Evolutionary conservation across 163 green algal genomes (phyloP).

Genomic region (Scenedesmus sp.): DNA sequence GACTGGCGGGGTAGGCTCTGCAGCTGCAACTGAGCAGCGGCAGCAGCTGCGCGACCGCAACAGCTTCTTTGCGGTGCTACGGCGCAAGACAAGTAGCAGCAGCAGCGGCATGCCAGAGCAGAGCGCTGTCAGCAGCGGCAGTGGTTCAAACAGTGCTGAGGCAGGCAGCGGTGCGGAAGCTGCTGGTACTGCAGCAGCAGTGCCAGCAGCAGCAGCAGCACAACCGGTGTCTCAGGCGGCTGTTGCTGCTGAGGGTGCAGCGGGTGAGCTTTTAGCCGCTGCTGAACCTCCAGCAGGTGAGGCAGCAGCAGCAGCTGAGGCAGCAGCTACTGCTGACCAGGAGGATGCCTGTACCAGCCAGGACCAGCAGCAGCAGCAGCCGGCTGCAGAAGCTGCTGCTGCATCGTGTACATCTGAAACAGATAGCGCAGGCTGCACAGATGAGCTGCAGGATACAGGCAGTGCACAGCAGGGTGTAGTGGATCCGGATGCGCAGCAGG

Average conservation of each 20-base stretch:
- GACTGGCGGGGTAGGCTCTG: not conserved
- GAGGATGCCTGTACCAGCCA: not conserved
- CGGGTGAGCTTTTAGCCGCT: not conserved
- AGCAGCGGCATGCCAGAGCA: not conserved
- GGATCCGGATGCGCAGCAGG: not conserved
- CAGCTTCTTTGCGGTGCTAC: constrained; percentile 51
- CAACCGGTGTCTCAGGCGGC: not conserved
- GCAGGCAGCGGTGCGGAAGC: not conserved
- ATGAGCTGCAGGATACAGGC: not conserved
- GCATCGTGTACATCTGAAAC: not conserved
- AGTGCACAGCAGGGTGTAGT: not conserved
- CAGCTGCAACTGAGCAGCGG: constrained; percentile 24
- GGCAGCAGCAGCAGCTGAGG: not conserved
- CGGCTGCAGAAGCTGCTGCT: not conserved
- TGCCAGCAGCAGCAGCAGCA: constrained; percentile 4
- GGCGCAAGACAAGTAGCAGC: constrained; percentile 49
- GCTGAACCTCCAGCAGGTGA: not conserved
- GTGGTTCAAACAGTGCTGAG: not conserved
- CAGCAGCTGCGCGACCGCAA: constrained; percentile 26
- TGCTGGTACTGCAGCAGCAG: not conserved
- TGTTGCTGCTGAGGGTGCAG: not conserved
- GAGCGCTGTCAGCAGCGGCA: not conserved
- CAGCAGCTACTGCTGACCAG: not conserved
- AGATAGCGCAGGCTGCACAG: not conserved
- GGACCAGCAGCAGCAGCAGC: not conserved